Evolutionary conservation across 2,329 filamentous ascomycete species (phyloP).

Genomic region (Fusarium humuli): DNA sequence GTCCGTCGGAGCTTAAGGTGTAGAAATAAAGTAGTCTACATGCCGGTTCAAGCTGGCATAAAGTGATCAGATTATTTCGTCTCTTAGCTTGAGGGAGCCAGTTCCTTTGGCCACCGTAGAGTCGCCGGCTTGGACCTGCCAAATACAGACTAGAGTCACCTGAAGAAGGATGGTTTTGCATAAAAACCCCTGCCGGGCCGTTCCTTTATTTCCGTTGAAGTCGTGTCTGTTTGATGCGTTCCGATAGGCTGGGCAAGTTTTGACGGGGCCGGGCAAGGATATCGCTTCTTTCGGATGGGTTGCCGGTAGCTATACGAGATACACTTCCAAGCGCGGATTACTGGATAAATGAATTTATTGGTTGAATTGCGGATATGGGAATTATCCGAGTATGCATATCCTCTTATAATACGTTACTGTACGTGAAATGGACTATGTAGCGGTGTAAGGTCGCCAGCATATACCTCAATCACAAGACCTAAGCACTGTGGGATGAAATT

Average conservation of each 20-base stretch:
- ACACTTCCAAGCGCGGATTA: background rate
- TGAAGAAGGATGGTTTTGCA: slow-evolving; percentile 1
- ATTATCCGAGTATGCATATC: background rate
- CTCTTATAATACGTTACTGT: background rate
- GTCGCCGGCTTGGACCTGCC: slow-evolving; percentile 4
- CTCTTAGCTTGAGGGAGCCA: no score
- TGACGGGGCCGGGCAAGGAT: background rate
- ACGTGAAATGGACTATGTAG: background rate
- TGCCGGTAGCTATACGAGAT: slow-evolving; percentile 7
- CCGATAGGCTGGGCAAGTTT: background rate
- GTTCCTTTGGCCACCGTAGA: no score
- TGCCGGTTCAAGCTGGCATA: fast-evolving
- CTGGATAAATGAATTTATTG: background rate
- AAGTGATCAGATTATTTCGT: background rate
- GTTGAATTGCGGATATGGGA: background rate
- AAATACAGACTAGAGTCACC: background rate
- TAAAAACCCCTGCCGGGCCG: background rate
- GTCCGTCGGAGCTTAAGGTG: no score
- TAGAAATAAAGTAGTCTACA: fast-evolving
- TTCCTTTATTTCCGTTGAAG: background rate
- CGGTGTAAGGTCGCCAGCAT: background rate
- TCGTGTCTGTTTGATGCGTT: background rate
- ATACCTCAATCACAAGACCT: no score
- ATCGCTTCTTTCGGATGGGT: background rate
- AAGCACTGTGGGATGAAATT: no score